Conservation (phyloP, 257 asterid species). For the Jacaranda copaia region DNA sequence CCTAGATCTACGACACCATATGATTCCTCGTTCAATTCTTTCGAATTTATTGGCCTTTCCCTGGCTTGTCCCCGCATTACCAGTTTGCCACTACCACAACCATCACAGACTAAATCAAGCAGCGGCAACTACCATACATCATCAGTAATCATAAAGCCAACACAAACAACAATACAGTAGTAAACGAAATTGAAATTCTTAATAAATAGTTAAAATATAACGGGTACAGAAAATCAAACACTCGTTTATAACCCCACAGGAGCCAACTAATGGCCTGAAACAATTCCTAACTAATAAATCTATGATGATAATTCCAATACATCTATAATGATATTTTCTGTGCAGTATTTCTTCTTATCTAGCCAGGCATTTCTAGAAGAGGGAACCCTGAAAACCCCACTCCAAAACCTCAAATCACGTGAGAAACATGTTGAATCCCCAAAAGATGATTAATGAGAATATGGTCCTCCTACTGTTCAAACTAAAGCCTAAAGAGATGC, state of each 20-base stretch:
- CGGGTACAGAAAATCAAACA: conserved; percentile 30
- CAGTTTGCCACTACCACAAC: not conserved
- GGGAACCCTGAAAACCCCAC: conserved; percentile 49
- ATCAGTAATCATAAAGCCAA: not conserved
- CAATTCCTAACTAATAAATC: conserved; percentile 39
- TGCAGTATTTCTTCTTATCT: conserved; percentile 49
- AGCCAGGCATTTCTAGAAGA: conserved; percentile 35
- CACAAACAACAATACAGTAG: not conserved
- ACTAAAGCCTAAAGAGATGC: conserved; percentile 47
- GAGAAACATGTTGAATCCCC: conserved; percentile 43
- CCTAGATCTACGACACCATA: too few relatives aligned
- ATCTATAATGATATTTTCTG: conserved; percentile 42
- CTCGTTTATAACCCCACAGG: conserved; percentile 21
- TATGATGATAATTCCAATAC: conserved; percentile 34
- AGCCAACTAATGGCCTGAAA: conserved; percentile 29
- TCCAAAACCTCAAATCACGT: conserved; percentile 43
- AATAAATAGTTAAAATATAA: conserved; percentile 30
- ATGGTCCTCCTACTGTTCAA: conserved; percentile 30
- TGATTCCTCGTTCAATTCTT: too few relatives aligned
- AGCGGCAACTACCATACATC: conserved; percentile 7
- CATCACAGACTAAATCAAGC: too few relatives aligned
- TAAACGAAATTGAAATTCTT: conserved; percentile 23
- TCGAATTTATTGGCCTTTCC: not conserved
- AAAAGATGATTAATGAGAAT: conserved; percentile 43
- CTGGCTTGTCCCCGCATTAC: not conserved